phyloP scores from a whole-genome alignment of 2,329 filamentous ascomycete genomes.

The Chaetoscypha palmicola region DNA sequence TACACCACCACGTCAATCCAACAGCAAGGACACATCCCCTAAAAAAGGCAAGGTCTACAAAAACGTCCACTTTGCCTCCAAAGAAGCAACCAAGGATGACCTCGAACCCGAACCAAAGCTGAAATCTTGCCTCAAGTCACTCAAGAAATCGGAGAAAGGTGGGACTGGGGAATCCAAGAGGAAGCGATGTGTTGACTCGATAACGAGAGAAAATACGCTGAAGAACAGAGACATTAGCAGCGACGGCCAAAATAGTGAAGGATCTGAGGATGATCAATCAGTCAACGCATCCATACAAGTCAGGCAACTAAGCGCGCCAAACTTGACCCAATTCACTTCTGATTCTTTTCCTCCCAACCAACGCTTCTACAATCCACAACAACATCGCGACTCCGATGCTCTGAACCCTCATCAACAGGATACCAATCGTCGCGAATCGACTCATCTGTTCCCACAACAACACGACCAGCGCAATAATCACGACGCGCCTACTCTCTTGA shows the following conservation, averaged over 20 bases:
- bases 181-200: not conserved
- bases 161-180: not conserved
- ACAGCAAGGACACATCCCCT: not conserved
- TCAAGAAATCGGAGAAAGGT: not conserved
- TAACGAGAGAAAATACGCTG: slow-evolving; percentile 4
- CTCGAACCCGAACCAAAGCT: not conserved
- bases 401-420: no score
- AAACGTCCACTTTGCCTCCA: no score
- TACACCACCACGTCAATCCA: not conserved
- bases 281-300: not conserved
- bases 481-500: not conserved
- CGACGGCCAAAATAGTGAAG: not conserved
- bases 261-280: not conserved
- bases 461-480: not conserved
- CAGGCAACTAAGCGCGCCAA: no score
- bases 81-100: not conserved
- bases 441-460: not conserved
- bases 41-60: no score
- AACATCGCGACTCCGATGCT: no score
- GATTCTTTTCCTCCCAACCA: no score
- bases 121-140: slow-evolving; percentile 3
- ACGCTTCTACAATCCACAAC: no score
- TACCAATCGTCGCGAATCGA: not conserved
- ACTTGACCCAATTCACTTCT: no score
- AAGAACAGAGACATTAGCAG: not conserved